Evolutionary conservation across 371 early-diverging fungal genomes (phyloP).

Genomic region (Fennellomyces sp.): DNA sequence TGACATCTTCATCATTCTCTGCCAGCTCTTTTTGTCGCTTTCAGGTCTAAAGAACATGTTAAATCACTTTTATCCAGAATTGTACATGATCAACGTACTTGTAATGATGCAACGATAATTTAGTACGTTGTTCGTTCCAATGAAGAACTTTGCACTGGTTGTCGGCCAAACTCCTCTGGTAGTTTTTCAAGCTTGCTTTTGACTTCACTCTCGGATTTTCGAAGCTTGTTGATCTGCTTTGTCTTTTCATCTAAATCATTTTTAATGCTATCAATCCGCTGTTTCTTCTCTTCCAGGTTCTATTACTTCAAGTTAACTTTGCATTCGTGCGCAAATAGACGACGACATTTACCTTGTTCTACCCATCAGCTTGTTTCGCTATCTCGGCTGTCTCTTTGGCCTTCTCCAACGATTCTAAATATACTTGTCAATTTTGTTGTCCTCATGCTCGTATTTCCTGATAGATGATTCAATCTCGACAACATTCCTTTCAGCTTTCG

Average conservation of each 20-base stretch:
- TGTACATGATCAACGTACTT: constrained; percentile 47
- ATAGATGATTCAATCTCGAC: constrained; percentile 65
- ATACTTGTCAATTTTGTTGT: constrained; percentile 62
- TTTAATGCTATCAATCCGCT: constrained; percentile 67
- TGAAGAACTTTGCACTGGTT: constrained; percentile 54
- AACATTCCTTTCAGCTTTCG: constrained; percentile 78
- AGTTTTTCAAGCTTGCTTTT: constrained; percentile 65
- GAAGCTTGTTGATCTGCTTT: constrained; percentile 67
- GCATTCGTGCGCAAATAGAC: too few species aligned
- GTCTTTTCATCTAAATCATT: constrained; percentile 67
- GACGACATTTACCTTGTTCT: constrained; percentile 58
- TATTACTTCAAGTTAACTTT: too few species aligned
- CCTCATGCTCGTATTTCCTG: constrained; percentile 69
- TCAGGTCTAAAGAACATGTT: constrained; percentile 35
- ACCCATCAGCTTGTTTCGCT: constrained; percentile 48
- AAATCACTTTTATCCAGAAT: too few species aligned
- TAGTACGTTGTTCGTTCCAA: constrained; percentile 54
- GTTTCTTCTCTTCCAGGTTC: constrained; percentile 74
- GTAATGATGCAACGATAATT: constrained; percentile 64
- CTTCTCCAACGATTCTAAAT: constrained; percentile 59
- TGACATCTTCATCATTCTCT: constrained; percentile 51
- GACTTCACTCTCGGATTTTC: constrained; percentile 66
- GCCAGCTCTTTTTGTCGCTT: constrained; percentile 59
- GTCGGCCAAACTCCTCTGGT: constrained; percentile 50
- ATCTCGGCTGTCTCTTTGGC: constrained; percentile 52